Conservation (phyloP, 2,329 filamentous ascomycete genomes). For the Thielaviopsis euricoi region DNA sequence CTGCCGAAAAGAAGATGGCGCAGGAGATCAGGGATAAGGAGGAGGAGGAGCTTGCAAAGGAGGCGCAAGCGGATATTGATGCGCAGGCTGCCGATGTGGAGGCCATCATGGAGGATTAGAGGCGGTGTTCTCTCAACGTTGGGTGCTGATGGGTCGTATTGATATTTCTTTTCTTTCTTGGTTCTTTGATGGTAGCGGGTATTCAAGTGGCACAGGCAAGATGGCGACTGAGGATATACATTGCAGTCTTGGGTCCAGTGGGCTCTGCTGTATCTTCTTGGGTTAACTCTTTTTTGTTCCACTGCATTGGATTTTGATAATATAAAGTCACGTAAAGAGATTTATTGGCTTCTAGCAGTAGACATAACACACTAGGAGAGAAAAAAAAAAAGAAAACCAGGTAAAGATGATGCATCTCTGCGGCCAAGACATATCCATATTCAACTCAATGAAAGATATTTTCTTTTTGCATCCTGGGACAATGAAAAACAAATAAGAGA, state of each 20-base stretch:
- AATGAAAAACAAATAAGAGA: not conserved
- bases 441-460: not conserved
- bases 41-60: slow-evolving; percentile 19
- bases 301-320: not conserved
- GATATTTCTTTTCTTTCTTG: not conserved
- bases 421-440: too few species aligned
- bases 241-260: too few species aligned
- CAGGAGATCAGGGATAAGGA: slow-evolving; percentile 10
- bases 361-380: too few species aligned
- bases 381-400: too few species aligned
- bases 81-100: not conserved
- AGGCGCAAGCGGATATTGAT: slow-evolving; percentile 16
- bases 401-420: not conserved
- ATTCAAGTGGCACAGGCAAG: not conserved
- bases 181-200: not conserved
- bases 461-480: not conserved
- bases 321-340: not conserved
- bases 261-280: not conserved
- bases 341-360: too few species aligned
- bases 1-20: slow-evolving; percentile 2
- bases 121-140: not conserved
- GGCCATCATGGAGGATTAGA: not conserved
- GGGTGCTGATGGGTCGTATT: not conserved
- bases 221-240: too few species aligned
- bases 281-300: not conserved